Conservation (phyloP, 345 rosid species). For the Euphorbia pulcherrima region DNA sequence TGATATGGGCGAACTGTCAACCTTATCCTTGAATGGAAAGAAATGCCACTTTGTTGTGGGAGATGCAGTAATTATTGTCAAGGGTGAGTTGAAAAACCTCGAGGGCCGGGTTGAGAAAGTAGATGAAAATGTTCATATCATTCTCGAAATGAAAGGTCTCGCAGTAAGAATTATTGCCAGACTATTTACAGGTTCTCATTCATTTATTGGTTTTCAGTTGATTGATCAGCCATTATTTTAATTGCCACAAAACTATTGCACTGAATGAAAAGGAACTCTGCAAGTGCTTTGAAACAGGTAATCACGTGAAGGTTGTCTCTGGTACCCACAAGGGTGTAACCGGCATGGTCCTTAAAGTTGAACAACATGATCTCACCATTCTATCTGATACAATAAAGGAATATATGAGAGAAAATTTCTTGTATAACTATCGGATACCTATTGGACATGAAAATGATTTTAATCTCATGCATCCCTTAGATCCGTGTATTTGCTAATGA, state of each 20-base stretch:
- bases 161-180: constrained; percentile 52
- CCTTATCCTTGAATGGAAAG: constrained; percentile 85
- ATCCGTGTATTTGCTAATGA: constrained; percentile 89
- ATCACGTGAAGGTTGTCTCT: constrained; percentile 91
- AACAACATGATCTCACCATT: constrained; percentile 85
- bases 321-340: constrained; percentile 94
- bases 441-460: background rate
- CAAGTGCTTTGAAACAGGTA: constrained; percentile 95
- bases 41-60: constrained; percentile 98
- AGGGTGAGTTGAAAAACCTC: constrained; percentile 87
- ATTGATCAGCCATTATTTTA: constrained; percentile 13
- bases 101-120: constrained; percentile 99
- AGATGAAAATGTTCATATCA: constrained; percentile 83
- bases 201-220: constrained; percentile 2
- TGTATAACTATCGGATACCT: background rate
- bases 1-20: constrained; percentile 72
- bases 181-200: constrained; percentile 13
- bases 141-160: constrained; percentile 86
- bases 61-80: constrained; percentile 86
- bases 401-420: constrained; percentile 49
- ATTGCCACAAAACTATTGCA: constrained; percentile 70
- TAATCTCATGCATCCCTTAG: constrained; percentile 43
- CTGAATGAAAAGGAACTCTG: constrained; percentile 83
- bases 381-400: constrained; percentile 91
- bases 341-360: constrained; percentile 98